Evolutionary conservation across 768 basidiomycete species (phyloP), one percentile per base, ranked within the genome.

Genomic region (Leccinum broughii): DNA sequence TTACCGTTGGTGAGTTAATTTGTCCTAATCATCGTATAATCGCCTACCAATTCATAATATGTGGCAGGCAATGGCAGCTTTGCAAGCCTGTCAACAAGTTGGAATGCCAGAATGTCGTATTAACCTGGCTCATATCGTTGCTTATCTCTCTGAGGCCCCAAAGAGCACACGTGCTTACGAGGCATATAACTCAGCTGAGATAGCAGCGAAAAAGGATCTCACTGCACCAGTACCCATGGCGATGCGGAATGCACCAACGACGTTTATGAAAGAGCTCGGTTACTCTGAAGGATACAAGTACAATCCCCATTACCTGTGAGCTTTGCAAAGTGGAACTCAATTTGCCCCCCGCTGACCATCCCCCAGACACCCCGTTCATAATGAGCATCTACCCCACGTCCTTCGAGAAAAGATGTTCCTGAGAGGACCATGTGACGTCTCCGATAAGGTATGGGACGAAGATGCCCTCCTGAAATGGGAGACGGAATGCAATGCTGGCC

Each of bases 51-150:
- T 58, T 46, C 57, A n/a, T 6, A n/a, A n/a, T 6, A n/a, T 22
- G 6, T 30, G 5, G 8, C 37, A 89, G 87, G 88, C 88, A 3
- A 79, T 85, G 60, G 80, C 87, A 22, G 76, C 85, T 20, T 67
- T 87, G 24, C 83, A 85, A 54, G 85, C 88, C 7, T 89, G 87
- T 64, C 87, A 87, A 63, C 76, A 76, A 6, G 77, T 89, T 55
- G 89, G 90, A n/a, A 89, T 92, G 89, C 90, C 90, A 2, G 90
- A 89, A 67, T 90, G 89, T 72, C 81, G 89, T 55, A 89, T 88
- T 64, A 88, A 90, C 62, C 79, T 92, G 34, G 88, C 89, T 28
- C 91, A 93, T 68, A 78, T 87, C 32, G 84, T 93, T 15, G 81
- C 85, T 28, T 91, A 92, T 71, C 83, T 95, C 52, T 79, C 88